Evolutionary conservation across 2,329 filamentous ascomycete species (phyloP), one percentile per base, ranked within the genome.

Genomic region (Ascosphaera acerosa): DNA sequence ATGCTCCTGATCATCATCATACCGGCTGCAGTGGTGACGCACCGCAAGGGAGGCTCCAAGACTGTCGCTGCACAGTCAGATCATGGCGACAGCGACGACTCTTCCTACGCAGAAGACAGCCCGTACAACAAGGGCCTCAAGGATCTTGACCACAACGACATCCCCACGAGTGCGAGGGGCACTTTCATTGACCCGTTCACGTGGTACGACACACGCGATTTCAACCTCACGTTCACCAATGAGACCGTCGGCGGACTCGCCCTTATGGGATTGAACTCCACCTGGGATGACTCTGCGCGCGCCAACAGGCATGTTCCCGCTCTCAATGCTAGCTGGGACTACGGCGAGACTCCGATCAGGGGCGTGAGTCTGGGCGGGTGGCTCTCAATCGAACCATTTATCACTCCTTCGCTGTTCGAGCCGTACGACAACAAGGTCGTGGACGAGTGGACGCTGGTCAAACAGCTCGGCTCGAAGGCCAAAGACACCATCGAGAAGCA

Each of bases 311-410:
- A 80, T 18, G 80, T 89, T 0, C 76, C 81, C 1, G 59, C 78
- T 1, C 59, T 97, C 4, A 64, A 78, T 40, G 61, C 82, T 36
- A 44, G 60, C 1, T 92, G 84, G 64, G 69, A 72, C 2, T 97
- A 94, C 42, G 66, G 70, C 2, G 68, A 66, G 15, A 70, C 62
- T 33, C 81, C 82, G 2, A 80, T 89, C 15, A 69, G 84, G 4
- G 87, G 87, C 1, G 78, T 94, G 20, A 94, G 91, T 43, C 49
- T 94, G 1, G 87, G 87, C 31, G 87, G 87, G 9, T 97, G 87
- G 87, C 64, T 97, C 2, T 76, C 75, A 2, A 56, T 97, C 9
- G 87, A 97, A 45, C 87, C 87, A 0, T 92, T 90, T 49, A 94
- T 97, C 47, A 84, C 78, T 3, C 87, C 87, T 0, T 92, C 82